Evolutionary conservation across 108 stramenopile species (phyloP).

Genomic region (Fragilariopsis cylindrus): DNA sequence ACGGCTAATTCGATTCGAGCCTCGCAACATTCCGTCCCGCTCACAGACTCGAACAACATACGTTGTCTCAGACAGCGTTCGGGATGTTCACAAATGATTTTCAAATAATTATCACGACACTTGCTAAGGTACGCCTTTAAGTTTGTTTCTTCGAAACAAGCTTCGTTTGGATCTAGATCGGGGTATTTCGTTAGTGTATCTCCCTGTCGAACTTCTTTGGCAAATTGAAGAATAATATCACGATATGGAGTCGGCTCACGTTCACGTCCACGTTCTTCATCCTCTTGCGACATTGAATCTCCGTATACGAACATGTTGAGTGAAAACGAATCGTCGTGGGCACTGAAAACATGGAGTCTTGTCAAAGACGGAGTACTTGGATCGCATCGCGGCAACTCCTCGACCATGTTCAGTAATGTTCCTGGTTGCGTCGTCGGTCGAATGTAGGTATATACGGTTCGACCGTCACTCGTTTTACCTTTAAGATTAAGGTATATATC

Average conservation of each 20-base stretch:
- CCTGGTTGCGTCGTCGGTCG: constrained; percentile 85
- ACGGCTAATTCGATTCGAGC: constrained; percentile 64
- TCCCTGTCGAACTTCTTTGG: constrained; percentile 56
- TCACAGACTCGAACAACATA: constrained; percentile 76
- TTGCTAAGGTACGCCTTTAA: constrained; percentile 77
- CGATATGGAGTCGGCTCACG: background rate
- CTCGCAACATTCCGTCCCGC: constrained; percentile 85
- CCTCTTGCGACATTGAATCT: constrained; percentile 16
- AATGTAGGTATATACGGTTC: constrained; percentile 81
- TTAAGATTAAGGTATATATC: constrained; percentile 81
- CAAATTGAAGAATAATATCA: constrained; percentile 58
- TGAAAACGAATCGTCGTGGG: constrained; percentile 81
- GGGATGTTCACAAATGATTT: constrained; percentile 59
- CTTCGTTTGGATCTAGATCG: constrained; percentile 37
- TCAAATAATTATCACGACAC: constrained; percentile 76
- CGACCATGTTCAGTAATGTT: constrained; percentile 73
- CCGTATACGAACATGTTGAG: constrained; percentile 94
- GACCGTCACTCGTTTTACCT: constrained; percentile 63
- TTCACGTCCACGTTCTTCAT: background rate
- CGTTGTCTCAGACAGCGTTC: constrained; percentile 83
- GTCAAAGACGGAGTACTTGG: constrained; percentile 61
- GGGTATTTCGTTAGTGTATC: background rate
- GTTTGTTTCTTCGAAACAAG: constrained; percentile 47
- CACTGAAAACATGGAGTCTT: constrained; percentile 87
- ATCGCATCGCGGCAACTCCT: constrained; percentile 43